phyloP scores from a whole-genome alignment of 495 filamentous ascomycete genomes.

The Aspergillus asperescens region DNA sequence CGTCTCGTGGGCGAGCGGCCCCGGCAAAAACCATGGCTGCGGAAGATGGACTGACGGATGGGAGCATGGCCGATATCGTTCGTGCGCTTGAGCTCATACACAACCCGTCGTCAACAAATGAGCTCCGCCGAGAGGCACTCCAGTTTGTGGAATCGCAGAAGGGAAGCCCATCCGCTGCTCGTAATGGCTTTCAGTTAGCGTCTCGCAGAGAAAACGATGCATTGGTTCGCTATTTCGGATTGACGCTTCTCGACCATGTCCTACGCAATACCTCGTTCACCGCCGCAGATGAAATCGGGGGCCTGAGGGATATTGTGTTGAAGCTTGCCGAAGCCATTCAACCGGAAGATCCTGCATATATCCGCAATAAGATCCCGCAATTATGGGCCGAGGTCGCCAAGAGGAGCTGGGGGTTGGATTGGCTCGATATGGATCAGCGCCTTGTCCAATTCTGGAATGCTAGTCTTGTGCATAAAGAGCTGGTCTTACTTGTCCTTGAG shows the following conservation, averaged over 20 bases:
- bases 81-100: conserved; percentile 82
- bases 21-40: conserved; percentile 30
- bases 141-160: conserved; percentile 80
- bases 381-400: conserved; percentile 94
- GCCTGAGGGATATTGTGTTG: conserved; percentile 68
- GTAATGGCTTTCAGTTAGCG: conserved; percentile 80
- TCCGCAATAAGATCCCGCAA: conserved; percentile 93
- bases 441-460: conserved; percentile 79
- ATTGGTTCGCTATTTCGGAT: conserved; percentile 85
- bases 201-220: conserved; percentile 64
- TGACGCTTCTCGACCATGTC: conserved; percentile 83
- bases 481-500: conserved; percentile 81
- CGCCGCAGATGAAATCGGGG: conserved; percentile 53
- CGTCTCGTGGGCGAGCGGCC: conserved; percentile 4
- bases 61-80: conserved; percentile 55
- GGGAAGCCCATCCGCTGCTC: conserved; percentile 66
- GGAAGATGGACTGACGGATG: conserved; percentile 36
- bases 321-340: conserved; percentile 68
- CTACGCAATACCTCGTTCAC: conserved; percentile 77
- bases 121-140: conserved; percentile 76
- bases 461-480: conserved; percentile 64
- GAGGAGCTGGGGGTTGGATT: conserved; percentile 82
- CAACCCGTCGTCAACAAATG: conserved; percentile 73
- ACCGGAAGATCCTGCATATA: conserved; percentile 69
- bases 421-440: conserved; percentile 88